Evolutionary conservation across 1,139 yeast genomes (phyloP), one percentile per base, ranked within the genome.

Genomic region (Suhomyces coccinellae): DNA sequence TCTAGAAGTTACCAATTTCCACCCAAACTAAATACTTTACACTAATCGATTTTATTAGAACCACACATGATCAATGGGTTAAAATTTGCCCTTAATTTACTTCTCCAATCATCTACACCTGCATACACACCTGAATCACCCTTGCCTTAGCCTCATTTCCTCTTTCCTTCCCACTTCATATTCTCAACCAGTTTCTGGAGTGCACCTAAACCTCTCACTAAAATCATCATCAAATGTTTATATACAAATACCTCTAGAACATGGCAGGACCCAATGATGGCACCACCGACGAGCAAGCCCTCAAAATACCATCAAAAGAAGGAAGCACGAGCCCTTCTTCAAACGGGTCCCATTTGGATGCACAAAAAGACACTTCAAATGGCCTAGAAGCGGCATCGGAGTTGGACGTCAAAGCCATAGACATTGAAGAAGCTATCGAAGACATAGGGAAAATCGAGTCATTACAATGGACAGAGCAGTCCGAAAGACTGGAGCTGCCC

Each of bases 351-450:
- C 17, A 7, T 22, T 15, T 14, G 6, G 17, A 4, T 12, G 17
- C 30, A 7, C 13, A 14, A 8, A 34, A 22, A 2, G 17, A 34
- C 11, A 13, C n/a, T 3, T 17, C 14, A 22, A 22, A 24, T 7
- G n/a, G 17, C 16, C n/a, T 10, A 13, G 30, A 22, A 22, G n/a
- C 36, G 9, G 29, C 17, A 6, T 10, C 15, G 17, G 45, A 42
- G 22, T 29, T 42, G 32, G 45, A 37, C 28, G 24, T 42, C 11
- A 37, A 42, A 15, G 15, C 45, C 13, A 34, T 42, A 17, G 45
- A 42, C 24, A 42, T 42, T 20, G 45, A 43, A 36, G 46, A 36
- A 31, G 40, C 43, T 17, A 43, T 40, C 2, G 46, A 43, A 32
- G 42, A 37, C 14, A 41, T 41, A 4, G 42, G 45, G 22, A 37